phyloP scores from a whole-genome alignment of 352 stramenopile genomes.

The Aphanomyces stellatus region DNA sequence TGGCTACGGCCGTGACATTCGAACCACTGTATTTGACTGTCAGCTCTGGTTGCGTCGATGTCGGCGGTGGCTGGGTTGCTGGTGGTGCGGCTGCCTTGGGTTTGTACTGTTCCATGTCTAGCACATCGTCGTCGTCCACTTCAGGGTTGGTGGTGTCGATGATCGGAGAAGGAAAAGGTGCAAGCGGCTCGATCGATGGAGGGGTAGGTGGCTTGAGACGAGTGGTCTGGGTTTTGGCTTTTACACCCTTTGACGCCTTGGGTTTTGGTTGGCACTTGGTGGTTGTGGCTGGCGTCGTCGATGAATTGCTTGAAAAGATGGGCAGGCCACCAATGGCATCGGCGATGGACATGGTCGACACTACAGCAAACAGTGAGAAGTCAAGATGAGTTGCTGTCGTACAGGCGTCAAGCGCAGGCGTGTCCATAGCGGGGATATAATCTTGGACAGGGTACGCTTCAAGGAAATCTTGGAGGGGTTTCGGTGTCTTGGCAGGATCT shows the following conservation, averaged over 20 bases:
- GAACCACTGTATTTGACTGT: conserved; percentile 38
- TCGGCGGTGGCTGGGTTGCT: not conserved
- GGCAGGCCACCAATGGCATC: conserved; percentile 12
- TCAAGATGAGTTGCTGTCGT: not conserved
- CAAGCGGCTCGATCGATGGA: not conserved
- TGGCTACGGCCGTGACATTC: conserved; percentile 38
- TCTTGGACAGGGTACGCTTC: conserved; percentile 51
- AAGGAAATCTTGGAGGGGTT: not conserved
- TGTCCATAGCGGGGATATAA: conserved; percentile 54
- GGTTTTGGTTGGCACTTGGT: no score
- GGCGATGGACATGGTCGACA: not conserved
- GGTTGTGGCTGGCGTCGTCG: not conserved
- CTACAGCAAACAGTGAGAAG: not conserved
- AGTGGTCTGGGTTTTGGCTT: not conserved
- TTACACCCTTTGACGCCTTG: not conserved
- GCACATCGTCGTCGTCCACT: conserved; percentile 12
- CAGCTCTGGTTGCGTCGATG: not conserved
- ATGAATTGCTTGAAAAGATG: not conserved
- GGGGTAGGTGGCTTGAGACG: not conserved
- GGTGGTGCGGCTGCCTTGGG: not conserved
- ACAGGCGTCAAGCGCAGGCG: not conserved
- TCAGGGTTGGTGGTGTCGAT: not conserved
- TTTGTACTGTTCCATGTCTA: conserved; percentile 12
- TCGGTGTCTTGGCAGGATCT: no score
- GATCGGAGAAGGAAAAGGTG: no score